These are phyloP conservation scores for Tetradesmus obliquus DNA, from an alignment of 139 green algal species.

Conservation along the genomic window DNA sequence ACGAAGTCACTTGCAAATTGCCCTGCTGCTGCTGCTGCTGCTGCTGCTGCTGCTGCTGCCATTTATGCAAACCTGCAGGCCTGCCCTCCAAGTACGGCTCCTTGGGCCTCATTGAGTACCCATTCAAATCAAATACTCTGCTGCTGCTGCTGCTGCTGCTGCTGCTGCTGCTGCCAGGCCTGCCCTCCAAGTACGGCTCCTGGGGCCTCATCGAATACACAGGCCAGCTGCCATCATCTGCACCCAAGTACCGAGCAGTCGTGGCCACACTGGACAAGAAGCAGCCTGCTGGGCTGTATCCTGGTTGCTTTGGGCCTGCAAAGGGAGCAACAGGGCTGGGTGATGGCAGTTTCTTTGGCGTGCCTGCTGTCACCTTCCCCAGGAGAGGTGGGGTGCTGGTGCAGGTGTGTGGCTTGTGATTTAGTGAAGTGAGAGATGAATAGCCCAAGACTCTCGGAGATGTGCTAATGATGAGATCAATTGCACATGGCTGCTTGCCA, in stretches of 20 bases:
- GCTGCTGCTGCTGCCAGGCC: neutral
- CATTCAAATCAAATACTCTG: neutral
- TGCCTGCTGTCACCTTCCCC: neutral
- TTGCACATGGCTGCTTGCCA: neutral
- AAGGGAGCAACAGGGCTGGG: neutral
- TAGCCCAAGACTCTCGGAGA: neutral
- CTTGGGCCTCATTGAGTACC: too few species aligned
- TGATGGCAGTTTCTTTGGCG: slow-evolving; percentile 9
- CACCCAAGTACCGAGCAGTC: slow-evolving; percentile 31
- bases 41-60: too few species aligned
- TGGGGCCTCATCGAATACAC: slow-evolving; percentile 40
- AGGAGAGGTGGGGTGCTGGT: neutral
- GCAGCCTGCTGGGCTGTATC: neutral
- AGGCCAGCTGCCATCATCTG: neutral
- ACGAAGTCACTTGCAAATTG: too few species aligned
- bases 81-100: neutral
- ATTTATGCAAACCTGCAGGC: neutral
- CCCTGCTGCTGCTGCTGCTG: too few species aligned
- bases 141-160: neutral
- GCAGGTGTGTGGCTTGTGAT: slow-evolving; percentile 17
- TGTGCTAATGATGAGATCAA: neutral
- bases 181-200: slow-evolving; percentile 19
- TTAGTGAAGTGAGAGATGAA: neutral
- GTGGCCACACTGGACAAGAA: neutral
- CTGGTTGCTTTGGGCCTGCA: neutral